phyloP scores from a whole-genome alignment of 495 filamentous ascomycete genomes.

The Platismatia glauca region DNA sequence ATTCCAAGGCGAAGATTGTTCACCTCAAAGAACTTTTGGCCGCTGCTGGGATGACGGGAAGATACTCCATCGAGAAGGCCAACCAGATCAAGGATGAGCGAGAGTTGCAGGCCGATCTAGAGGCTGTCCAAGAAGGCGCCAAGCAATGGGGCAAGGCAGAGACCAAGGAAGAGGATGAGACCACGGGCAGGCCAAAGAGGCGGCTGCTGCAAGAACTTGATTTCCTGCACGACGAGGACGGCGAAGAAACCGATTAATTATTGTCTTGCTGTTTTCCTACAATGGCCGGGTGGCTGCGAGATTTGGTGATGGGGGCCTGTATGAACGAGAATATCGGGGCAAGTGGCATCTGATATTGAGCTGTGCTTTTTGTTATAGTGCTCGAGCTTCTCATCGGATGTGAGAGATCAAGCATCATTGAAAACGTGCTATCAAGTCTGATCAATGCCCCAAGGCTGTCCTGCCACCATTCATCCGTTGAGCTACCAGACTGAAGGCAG shows the following conservation, averaged over 20 bases:
- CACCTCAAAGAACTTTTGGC: conserved; percentile 70
- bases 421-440: neutral
- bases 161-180: conserved; percentile 39
- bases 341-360: neutral
- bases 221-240: conserved; percentile 44
- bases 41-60: conserved; percentile 77
- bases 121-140: conserved; percentile 68
- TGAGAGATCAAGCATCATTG: neutral
- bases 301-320: neutral
- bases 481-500: conserved; percentile 82
- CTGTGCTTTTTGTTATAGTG: neutral
- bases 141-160: conserved; percentile 60
- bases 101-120: conserved; percentile 74
- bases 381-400: neutral
- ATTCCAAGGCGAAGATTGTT: conserved; percentile 67
- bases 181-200: conserved; percentile 30
- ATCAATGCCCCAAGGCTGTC: conserved; percentile 19
- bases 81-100: conserved; percentile 73
- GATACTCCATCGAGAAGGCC: conserved; percentile 77
- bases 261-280: neutral
- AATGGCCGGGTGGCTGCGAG: neutral
- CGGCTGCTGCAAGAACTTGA: conserved; percentile 42
- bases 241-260: conserved; percentile 45
- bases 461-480: conserved; percentile 56
- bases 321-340: neutral